A percentile compares a stretch with the other conserved stretches of the same genome.
phyloP scores from a whole-genome alignment of 176 grass and related monocot species.

The Juncus effusus region DNA sequence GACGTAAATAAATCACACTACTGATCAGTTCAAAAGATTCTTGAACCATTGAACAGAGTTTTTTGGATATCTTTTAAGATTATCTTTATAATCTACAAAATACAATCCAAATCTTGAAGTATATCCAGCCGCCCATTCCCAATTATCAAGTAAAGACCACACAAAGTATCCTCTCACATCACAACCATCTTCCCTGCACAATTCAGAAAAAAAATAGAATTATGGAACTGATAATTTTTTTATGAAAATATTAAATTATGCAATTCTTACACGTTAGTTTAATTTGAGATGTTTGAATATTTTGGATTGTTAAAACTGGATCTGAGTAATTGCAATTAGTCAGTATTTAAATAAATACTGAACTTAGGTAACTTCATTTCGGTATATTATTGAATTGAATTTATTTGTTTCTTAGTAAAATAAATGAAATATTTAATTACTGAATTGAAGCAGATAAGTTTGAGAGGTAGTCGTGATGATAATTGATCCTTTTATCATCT shows the following conservation, averaged over 20 bases:
- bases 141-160: constrained; percentile 97
- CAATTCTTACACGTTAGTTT: neutral
- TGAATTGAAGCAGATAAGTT: constrained; percentile 63
- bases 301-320: neutral
- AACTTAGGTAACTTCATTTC: too few species aligned
- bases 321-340: neutral
- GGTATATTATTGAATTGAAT: neutral
- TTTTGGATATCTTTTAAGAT: constrained; percentile 89
- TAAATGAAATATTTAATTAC: constrained; percentile 19
- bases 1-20: neutral
- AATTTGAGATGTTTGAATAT: too few species aligned
- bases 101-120: constrained; percentile 80
- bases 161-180: constrained; percentile 87
- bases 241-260: neutral
- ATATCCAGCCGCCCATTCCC: constrained; percentile 91
- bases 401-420: neutral
- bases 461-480: constrained; percentile 71
- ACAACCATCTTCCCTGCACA: constrained; percentile 80
- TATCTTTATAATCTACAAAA: constrained; percentile 79
- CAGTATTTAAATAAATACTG: neutral
- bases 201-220: neutral
- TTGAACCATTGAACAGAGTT: constrained; percentile 98
- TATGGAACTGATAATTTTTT: neutral
- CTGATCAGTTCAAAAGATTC: constrained; percentile 38
- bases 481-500: constrained; percentile 79